These are phyloP conservation scores for Psidium guajava DNA, from an alignment of 345 rosid genomes.

Conservation along the genomic window DNA sequence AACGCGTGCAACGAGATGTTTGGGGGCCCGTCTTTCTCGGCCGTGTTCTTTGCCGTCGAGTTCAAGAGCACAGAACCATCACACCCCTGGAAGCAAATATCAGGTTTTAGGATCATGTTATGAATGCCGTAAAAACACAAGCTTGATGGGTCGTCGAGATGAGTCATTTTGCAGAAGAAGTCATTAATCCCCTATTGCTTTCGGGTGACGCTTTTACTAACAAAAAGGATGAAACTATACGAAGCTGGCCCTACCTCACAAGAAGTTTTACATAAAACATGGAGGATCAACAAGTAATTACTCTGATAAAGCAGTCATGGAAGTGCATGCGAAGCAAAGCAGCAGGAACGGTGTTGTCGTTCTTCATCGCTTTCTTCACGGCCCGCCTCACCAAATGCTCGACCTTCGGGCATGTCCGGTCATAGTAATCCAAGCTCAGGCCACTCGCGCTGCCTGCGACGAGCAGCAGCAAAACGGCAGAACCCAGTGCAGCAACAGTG, in stretches of 20 bases:
- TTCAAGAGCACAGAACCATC: conserved; percentile 79
- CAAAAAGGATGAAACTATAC: neutral
- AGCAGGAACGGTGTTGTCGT: conserved; percentile 72
- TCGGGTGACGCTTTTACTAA: too few species aligned
- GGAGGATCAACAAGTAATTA: neutral
- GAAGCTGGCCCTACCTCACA: neutral
- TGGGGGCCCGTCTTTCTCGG: conserved; percentile 93
- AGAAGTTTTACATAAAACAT: neutral
- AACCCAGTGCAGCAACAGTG: neutral
- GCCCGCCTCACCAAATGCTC: conserved; percentile 39
- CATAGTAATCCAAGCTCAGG: conserved; percentile 55
- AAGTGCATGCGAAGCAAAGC: conserved; percentile 89
- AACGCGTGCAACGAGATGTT: conserved; percentile 83
- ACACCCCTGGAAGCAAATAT: conserved; percentile 43
- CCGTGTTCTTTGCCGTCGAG: conserved; percentile 49
- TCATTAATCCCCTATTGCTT: neutral
- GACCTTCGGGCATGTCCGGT: conserved; percentile 45
- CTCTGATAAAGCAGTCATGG: conserved; percentile 77
- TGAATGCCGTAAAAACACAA: neutral
- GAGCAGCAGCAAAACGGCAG: neutral
- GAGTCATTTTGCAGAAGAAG: neutral
- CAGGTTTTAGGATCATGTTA: neutral
- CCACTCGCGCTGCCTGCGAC: conserved; percentile 16
- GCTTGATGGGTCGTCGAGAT: neutral
- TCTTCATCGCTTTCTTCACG: conserved; percentile 49